Evolutionary conservation across 768 basidiomycete species (phyloP), one percentile per base, ranked within the genome.

Genomic region (Phaffia australis): DNA sequence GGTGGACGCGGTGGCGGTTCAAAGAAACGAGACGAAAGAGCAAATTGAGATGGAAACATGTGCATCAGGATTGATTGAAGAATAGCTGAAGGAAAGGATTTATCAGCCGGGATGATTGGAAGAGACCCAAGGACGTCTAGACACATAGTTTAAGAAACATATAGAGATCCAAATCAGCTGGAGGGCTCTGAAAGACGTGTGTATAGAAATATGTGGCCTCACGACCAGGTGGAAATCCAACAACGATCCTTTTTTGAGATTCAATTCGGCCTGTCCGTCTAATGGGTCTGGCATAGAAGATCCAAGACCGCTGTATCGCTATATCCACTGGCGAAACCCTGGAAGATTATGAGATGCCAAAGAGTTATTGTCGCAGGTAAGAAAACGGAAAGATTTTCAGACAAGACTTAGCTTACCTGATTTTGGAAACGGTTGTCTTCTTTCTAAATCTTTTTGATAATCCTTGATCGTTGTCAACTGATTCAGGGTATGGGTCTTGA

Each of bases 11-110:
- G 2, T 56, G 5, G 32, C 25, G 15, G 42, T 32, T 50, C 47
- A 29, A 47, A 69, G 64, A 18, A 60, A n/a, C 1, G 69, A 62
- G 29, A 60, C 64, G 68, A 91, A 92, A 95, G 73, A 0, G 82
- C 81, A 71, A 85, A 89, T 71, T 91, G 87, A 50, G 85, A 80
- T 11, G 91, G 85, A 72, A 98, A 94, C 1, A 98, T 78, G 71
- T 90, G 86, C 77, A 91, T 92, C 46, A 86, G 80, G 1, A 90
- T 76, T 69, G 84, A 84, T 50, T 86, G 81, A 0, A 82, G 81
- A 49, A 82, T 75, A 49, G 79, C 79, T 54, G 79, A 3, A 68
- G 67, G 5, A 70, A 74, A 50, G 74, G 74, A 11, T 42, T 42
- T 42, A 42, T 42, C 11, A 4, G 35, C 4, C 56, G 74, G 65